Conservation (phyloP, 306 rosid species). For the Castanea sativa region DNA sequence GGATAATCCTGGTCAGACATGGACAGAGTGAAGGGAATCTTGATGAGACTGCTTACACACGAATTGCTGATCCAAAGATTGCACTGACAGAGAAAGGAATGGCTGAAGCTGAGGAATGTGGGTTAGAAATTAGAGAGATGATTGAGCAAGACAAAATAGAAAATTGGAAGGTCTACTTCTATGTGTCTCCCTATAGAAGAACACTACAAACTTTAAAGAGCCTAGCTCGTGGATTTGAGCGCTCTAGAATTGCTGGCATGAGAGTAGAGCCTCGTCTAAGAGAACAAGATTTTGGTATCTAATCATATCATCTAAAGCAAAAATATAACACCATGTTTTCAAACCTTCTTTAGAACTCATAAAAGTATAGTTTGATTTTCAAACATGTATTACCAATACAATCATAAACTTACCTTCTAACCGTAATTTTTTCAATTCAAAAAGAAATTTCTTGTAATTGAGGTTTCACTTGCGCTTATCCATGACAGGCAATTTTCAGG, state of each 20-base stretch:
- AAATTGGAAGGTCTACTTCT: conserved; percentile 72
- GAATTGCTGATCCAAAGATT: conserved; percentile 74
- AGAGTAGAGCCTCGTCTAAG: conserved; percentile 87
- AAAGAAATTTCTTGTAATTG: background rate
- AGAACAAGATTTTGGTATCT: conserved; percentile 82
- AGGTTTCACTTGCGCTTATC: background rate
- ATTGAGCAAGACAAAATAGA: conserved; percentile 41
- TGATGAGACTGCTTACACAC: conserved; percentile 63
- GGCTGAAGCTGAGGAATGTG: conserved; percentile 62
- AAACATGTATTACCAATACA: background rate
- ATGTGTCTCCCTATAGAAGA: conserved; percentile 78
- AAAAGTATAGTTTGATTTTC: background rate
- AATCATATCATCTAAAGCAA: too few relatives aligned
- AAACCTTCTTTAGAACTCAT: too few relatives aligned
- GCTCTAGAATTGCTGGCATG: conserved; percentile 66
- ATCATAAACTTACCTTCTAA: background rate
- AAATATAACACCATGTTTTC: background rate
- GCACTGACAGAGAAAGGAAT: conserved; percentile 53
- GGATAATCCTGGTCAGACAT: conserved; percentile 84
- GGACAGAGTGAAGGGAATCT: conserved; percentile 87
- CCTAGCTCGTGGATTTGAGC: conserved; percentile 65
- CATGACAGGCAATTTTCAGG: conserved; percentile 79
- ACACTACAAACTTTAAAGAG: conserved; percentile 52
- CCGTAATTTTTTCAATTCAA: background rate
- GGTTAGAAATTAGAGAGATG: conserved; percentile 42